Base-by-base conservation (phyloP, 2,329 filamentous ascomycete genomes). In the Rosellinia necatrix region DNA sequence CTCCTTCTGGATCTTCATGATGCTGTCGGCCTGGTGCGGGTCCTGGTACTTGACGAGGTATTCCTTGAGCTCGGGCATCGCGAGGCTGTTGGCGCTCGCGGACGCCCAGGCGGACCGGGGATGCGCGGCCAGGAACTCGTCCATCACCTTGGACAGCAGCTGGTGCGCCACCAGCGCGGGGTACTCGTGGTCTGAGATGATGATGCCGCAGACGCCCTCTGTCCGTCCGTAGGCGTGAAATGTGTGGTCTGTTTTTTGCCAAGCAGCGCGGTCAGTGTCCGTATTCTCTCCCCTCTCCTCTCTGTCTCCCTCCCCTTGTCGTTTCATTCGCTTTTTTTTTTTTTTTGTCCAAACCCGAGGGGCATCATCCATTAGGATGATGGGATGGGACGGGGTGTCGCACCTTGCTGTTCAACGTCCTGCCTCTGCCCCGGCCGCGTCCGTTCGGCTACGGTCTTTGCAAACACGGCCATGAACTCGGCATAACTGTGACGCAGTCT, bases 1-100 rank as follows among this genome's bases (percentile, higher is more conserved):
- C 78, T 99, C 92, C 77, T 91, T 89, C 75, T 97, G 93, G 68
- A 99, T 97, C 81, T 91, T 92, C 80, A 91, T 85, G 71, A 97
- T 96, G 75, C 88, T 93, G 77, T 96, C 92, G 64, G 91, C 92
- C 76, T 96, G 84, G 69, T 87, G 81, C 10, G 93, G 92, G 73
- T 97, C 90, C 78, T 96, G 90, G 77, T 92, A 96, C 68, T 81
- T 81, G 68, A 69, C 69, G 43, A 85, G 71, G 75, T 96, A 96
- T 37, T 91, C 88, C 72, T 90, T 87, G 53, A 97, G 81, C 71
- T 88, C 83, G 38, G 89, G 89, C 71, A 92, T 88, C 17, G 79
- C 70, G 49, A 90, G 76, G 51, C 75, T 76, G 54, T 77, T 78
- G 69, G 81, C 53, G 29, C 25, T 6, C 22, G 53, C 73, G 68